A percentile compares a stretch with the other conserved stretches of the same genome.
phyloP scores from a whole-genome alignment of 2,329 filamentous ascomycete species.

The Tympanopsis confertula region DNA sequence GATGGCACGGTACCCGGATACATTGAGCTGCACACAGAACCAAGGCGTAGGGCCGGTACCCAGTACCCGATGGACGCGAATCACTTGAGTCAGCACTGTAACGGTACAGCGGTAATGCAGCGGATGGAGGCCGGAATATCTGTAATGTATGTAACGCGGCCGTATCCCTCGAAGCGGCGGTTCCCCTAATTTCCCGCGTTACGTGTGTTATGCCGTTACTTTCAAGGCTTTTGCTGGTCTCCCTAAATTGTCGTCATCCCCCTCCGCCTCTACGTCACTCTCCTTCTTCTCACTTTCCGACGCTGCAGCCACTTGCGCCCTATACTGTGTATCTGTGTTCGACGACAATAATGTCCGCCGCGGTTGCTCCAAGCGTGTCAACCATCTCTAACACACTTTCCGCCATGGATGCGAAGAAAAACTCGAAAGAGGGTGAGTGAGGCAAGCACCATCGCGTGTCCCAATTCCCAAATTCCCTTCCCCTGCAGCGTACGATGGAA shows the following conservation, averaged over 20 bases:
- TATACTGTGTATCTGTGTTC: not conserved
- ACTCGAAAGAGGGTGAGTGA: not conserved
- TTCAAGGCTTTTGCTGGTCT: not conserved
- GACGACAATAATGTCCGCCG: not conserved
- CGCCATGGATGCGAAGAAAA: not conserved
- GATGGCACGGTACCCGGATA: no score
- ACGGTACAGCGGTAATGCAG: no score
- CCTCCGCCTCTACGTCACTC: not conserved
- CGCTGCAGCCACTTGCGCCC: not conserved
- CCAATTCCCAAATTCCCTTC: not conserved
- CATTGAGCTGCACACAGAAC: no score
- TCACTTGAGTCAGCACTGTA: not conserved
- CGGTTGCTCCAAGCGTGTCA: not conserved
- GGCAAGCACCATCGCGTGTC: not conserved
- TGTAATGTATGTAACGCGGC: no score
- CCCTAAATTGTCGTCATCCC: not conserved
- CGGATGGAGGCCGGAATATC: no score
- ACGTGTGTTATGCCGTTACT: not conserved
- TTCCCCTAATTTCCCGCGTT: not conserved
- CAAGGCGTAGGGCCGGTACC: no score
- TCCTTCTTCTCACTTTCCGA: not conserved
- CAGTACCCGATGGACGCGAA: not conserved
- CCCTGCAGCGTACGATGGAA: not conserved
- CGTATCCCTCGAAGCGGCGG: no score
- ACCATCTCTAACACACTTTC: not conserved